phyloP scores from a whole-genome alignment of 257 asterid species.

The Dorcoceras hygrometricum region DNA sequence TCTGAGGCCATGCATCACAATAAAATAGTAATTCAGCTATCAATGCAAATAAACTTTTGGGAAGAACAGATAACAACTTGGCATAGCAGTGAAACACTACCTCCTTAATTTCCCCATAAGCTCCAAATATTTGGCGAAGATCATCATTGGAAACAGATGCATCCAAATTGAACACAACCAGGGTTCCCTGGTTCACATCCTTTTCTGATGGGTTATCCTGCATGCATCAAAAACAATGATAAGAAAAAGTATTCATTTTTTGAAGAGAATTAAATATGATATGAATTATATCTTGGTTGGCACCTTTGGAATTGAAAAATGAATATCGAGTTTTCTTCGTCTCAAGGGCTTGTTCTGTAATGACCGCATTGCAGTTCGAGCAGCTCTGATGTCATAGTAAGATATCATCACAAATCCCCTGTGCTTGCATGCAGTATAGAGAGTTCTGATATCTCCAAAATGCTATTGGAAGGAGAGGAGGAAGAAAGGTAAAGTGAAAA shows the following conservation, averaged over 20 bases:
- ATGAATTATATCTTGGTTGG: conserved; percentile 2
- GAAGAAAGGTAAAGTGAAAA: neutral
- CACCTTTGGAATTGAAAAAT: conserved; percentile 85
- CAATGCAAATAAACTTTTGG: neutral
- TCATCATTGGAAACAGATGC: conserved; percentile 92
- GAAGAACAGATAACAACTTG: conserved; percentile 12
- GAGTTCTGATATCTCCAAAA: conserved; percentile 93
- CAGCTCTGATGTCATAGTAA: conserved; percentile 97
- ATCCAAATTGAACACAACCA: conserved; percentile 94
- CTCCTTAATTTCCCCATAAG: conserved; percentile 90
- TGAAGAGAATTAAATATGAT: conserved; percentile 7
- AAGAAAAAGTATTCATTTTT: conserved; percentile 11
- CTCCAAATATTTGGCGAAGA: conserved; percentile 51
- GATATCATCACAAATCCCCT: conserved; percentile 99
- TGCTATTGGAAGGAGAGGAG: conserved; percentile 43
- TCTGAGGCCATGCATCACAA: conserved; percentile 44
- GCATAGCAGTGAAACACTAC: conserved; percentile 38
- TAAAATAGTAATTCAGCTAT: conserved; percentile 17
- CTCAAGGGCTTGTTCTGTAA: conserved; percentile 68
- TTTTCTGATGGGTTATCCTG: conserved; percentile 97
- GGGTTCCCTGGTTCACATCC: conserved; percentile 93
- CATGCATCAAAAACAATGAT: conserved; percentile 14
- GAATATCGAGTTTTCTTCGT: conserved; percentile 74
- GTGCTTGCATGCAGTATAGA: conserved; percentile 94
- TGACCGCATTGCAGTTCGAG: conserved; percentile 86